Base-by-base conservation (phyloP, 495 filamentous ascomycete species). In the Trichocladium uniseriatum region DNA sequence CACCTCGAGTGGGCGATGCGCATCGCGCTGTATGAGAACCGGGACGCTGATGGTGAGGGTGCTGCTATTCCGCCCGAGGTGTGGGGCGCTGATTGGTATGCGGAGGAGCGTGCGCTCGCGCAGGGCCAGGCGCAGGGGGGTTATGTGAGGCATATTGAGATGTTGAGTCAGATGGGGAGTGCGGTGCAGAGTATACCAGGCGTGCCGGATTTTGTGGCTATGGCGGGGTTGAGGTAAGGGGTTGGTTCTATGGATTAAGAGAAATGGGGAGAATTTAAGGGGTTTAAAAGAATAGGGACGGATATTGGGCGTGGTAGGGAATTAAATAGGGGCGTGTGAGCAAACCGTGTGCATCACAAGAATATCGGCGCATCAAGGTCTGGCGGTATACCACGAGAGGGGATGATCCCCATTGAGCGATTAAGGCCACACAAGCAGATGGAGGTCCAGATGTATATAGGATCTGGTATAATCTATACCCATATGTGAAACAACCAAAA, bases 1-100 rank as follows among this genome's bases (percentile, higher is more conserved):
- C 73, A 73, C 48, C 67, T 79, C 43, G 73, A 77, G 39, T 79
- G 76, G 76, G 69, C 76, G 1, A 52, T 78, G 51, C 67, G 66
- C 18, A 71, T 79, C 52, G 75, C 70, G 1, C 48, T 74, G 24
- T 73, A 67, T 49, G 70, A 73, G 29, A 47, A 49, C 14, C 43
- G 0, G 24, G 37, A 13, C 6, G 16, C 1, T 19, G 31, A 13
- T 10, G n/a, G 38, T 6, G 10, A 15, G 1, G 31, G 28, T 20
- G 20, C 6, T 15, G 15, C 3, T n/a, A 72, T 78, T 27, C 74
- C 74, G n/a, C 58, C 71, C 0, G 69, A 76, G 14, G 56, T 73
- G 3, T 79, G 76, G 76, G 71, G 71, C 43, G 59, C 65, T 2
- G 69, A 71, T 48, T 72, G 70, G 65, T 67, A 55, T 7, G 67